Evolutionary conservation across 2,329 filamentous ascomycete genomes (phyloP), one percentile per base, ranked within the genome.

Genomic region (Epichloe scottii): DNA sequence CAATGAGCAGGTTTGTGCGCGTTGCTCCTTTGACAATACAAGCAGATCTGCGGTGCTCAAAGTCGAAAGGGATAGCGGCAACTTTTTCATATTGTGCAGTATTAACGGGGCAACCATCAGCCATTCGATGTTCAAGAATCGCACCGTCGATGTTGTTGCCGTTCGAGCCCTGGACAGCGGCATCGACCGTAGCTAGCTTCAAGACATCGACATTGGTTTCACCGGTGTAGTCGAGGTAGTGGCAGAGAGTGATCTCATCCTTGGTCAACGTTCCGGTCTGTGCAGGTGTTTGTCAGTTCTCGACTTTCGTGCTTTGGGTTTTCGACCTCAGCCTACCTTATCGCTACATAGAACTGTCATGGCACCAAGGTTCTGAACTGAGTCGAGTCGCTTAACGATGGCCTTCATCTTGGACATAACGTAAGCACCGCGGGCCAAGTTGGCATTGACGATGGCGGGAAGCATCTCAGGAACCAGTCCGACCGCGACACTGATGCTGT

Each of bases 331-430:
- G n/a, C 38, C 26, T 54, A 59, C 58, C 58, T 63, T 63, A 43
- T 63, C 61, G 46, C 62, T 63, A 51, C 61, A 63, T 1, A 63
- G 54, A 10, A 63, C 53, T 5, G 59, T 57, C 59, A 63, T 63
- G 30, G 62, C 61, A 12, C 61, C 62, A 1, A 63, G 49, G 37
- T 62, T 62, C 49, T 63, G 61, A 10, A 63, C 59, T 10, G 59
- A 60, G 52, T 63, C 59, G 34, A 62, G 62, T 51, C 70, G 57
- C 53, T 61, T 60, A 46, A 65, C 63, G 48, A 71, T 60, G 37
- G 64, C 62, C 57, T 66, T 64, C 58, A 67, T 66, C 53, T 60
- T 61, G 43, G 61, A 62, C 1, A 63, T 39, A 1, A 60, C 47
- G 14, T 57, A 57, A 19, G 60, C 60, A 8, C 60, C 59, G 12